phyloP scores from a whole-genome alignment of 1,284 basidiomycete genomes.

The Rhizoctonia solani region DNA sequence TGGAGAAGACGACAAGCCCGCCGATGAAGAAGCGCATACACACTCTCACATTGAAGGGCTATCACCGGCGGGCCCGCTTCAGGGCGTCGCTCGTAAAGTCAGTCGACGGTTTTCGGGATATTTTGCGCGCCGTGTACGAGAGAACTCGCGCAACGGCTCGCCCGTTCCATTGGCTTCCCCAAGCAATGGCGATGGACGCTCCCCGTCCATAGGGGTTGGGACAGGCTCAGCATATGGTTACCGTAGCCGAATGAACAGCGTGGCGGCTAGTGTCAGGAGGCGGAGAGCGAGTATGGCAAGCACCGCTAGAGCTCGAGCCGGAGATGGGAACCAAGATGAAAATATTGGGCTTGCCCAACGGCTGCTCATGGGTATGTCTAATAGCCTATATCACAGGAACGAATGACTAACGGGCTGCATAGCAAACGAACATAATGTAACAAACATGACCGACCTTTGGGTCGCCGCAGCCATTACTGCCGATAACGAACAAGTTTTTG shows the following conservation, averaged over 20 bases:
- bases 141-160: slow-evolving; percentile 46
- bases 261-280: slow-evolving; percentile 48
- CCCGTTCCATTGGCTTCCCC: slow-evolving; percentile 38
- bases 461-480: slow-evolving; percentile 90
- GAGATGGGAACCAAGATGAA: slow-evolving; percentile 35
- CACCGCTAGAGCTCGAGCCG: slow-evolving; percentile 44
- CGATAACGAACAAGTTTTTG: slow-evolving; percentile 58
- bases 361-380: slow-evolving; percentile 63
- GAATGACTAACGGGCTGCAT: slow-evolving; percentile 37
- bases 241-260: slow-evolving; percentile 44
- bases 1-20: slow-evolving; percentile 40
- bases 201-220: slow-evolving; percentile 51
- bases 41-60: slow-evolving; percentile 29
- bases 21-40: slow-evolving; percentile 35
- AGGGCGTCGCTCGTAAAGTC: slow-evolving; percentile 50
- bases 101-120: slow-evolving; percentile 63
- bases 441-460: slow-evolving; percentile 89
- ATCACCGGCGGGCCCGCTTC: neutral
- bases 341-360: slow-evolving; percentile 80
- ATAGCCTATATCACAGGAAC: neutral
- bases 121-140: slow-evolving; percentile 54
- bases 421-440: slow-evolving; percentile 88
- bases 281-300: slow-evolving; percentile 55
- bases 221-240: slow-evolving; percentile 85
- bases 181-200: slow-evolving; percentile 2